Conservation (phyloP, 1,284 basidiomycete genomes). For the Xerocomus minutiporus region DNA sequence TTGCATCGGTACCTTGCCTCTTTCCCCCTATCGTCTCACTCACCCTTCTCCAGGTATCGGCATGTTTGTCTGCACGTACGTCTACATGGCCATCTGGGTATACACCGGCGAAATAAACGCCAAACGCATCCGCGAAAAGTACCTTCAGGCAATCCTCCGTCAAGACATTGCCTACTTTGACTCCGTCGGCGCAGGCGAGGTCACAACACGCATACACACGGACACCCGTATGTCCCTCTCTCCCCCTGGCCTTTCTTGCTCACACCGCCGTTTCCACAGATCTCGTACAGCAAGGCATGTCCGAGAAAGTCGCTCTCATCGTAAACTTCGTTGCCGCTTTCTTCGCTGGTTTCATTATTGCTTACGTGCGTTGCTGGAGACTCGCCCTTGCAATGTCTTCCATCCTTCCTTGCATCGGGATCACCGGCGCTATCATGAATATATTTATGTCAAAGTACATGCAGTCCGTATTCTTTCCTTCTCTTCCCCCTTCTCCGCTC, state of each 20-base stretch:
- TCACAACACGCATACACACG: slow-evolving; percentile 92
- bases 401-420: slow-evolving; percentile 84
- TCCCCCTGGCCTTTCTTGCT: not conserved
- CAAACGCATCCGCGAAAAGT: slow-evolving; percentile 77
- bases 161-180: slow-evolving; percentile 92
- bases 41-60: slow-evolving; percentile 47
- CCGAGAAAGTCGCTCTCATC: slow-evolving; percentile 78
- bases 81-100: slow-evolving; percentile 86
- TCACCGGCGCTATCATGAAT: slow-evolving; percentile 79
- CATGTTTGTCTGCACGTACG: slow-evolving; percentile 65
- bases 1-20: slow-evolving; percentile 53
- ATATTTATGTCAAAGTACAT: slow-evolving; percentile 68
- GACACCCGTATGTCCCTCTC: slow-evolving; percentile 65
- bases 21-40: not conserved
- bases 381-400: slow-evolving; percentile 83
- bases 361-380: slow-evolving; percentile 72
- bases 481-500: not conserved
- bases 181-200: slow-evolving; percentile 89
- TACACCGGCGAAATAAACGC: slow-evolving; percentile 89
- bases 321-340: slow-evolving; percentile 66
- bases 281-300: slow-evolving; percentile 83
- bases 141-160: slow-evolving; percentile 72
- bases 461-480: slow-evolving; percentile 47
- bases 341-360: slow-evolving; percentile 76
- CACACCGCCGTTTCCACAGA: slow-evolving; percentile 39